These are phyloP conservation scores for Cenchrus americanus DNA, from an alignment of 176 grass and related monocot genomes.

Conservation along the genomic window DNA sequence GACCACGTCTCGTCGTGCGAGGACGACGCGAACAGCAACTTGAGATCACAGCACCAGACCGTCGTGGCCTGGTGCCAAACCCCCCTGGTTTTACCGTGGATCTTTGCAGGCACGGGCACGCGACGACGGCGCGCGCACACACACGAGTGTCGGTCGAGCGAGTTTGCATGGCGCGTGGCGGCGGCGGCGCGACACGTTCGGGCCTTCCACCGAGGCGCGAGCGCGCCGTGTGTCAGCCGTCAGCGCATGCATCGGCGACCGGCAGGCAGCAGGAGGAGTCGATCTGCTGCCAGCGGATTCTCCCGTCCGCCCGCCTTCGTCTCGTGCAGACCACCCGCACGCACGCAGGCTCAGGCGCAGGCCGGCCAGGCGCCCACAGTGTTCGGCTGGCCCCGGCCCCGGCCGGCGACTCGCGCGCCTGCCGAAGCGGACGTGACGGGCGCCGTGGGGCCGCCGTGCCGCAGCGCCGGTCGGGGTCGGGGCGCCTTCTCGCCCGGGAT, in stretches of 20 bases:
- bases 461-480: constrained; percentile 17
- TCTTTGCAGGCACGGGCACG: too few relatives aligned
- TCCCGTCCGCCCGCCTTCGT: neutral
- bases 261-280: too few relatives aligned
- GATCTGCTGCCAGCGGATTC: neutral
- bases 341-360: neutral
- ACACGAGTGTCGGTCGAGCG: too few relatives aligned
- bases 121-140: too few relatives aligned
- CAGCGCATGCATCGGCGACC: neutral
- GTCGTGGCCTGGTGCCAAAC: too few relatives aligned
- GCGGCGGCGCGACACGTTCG: neutral
- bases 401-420: neutral
- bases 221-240: too few relatives aligned
- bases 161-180: too few relatives aligned
- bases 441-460: neutral
- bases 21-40: too few relatives aligned
- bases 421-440: constrained; percentile 3
- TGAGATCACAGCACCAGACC: too few relatives aligned
- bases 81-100: too few relatives aligned
- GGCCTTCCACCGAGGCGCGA: too few relatives aligned
- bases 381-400: neutral
- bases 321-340: neutral
- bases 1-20: too few relatives aligned
- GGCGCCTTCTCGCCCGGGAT: constrained; percentile 4
- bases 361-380: neutral